These are phyloP conservation scores for Flaveria robusta DNA, from an alignment of 129 eudicot species.

Conservation along the genomic window DNA sequence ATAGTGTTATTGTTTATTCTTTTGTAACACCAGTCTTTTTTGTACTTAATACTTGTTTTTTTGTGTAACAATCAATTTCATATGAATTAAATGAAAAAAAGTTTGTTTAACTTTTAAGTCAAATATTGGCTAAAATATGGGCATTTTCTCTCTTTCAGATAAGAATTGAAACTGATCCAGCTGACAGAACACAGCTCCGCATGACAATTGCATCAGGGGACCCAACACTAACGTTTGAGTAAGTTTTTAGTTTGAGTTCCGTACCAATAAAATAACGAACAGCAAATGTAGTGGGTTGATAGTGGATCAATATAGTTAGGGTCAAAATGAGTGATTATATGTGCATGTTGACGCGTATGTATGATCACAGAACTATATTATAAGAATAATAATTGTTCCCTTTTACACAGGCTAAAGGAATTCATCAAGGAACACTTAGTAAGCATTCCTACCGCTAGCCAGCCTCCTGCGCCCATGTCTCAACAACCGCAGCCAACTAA, in stretches of 20 bases:
- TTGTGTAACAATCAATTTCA: neutral
- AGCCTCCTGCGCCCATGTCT: constrained; percentile 51
- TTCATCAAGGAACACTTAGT: constrained; percentile 86
- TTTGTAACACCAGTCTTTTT: neutral
- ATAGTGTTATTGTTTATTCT: neutral
- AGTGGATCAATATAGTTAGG: neutral
- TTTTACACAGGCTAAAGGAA: constrained; percentile 71
- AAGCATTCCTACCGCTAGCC: constrained; percentile 58
- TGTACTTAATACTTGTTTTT: too few species aligned
- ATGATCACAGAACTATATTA: too few species aligned
- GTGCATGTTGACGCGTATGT: too few species aligned
- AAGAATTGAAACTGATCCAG: constrained; percentile 97
- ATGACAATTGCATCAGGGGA: constrained; percentile 94
- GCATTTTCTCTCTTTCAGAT: constrained; percentile 49
- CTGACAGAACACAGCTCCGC: constrained; percentile 96
- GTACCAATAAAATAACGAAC: neutral
- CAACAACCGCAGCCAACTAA: constrained; percentile 51
- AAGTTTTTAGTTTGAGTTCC: constrained; percentile 32
- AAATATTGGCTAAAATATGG: neutral
- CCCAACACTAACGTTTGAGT: constrained; percentile 87
- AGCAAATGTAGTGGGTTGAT: neutral
- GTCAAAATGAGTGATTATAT: neutral
- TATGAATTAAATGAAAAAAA: neutral
- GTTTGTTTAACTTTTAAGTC: neutral
- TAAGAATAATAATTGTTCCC: neutral